Base-by-base conservation (phyloP, 306 rosid species). In the Parietaria judaica region DNA sequence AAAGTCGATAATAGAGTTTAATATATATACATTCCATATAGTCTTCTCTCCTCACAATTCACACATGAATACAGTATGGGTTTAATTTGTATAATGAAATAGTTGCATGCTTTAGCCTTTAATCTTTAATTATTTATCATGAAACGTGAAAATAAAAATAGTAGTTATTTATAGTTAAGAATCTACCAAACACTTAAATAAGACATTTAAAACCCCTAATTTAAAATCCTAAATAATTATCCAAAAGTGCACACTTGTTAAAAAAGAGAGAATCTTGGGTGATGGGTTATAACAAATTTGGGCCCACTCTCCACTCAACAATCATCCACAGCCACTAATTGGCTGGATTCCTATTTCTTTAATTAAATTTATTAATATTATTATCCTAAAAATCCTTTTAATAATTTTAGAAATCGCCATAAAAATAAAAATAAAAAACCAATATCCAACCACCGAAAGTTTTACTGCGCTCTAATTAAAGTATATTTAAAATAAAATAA, bases 281-380 rank as follows among this genome's bases (percentile, higher is more conserved):
- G 15, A n/a, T 49, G 53, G 13, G 53, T 49, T n/a, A 49, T 49
- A n/a, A 46, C 13, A 8, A 46, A 46, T 7, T 13, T 46, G 50
- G 9, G n/a, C 53, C 53, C 53, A 49, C 53, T n/a, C 4, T 5
- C 53, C 53, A 49, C 5, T 49, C 53, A 49, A 49, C n/a, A 49
- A 49, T 49, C 14, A 49, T 7, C 15, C 53, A 49, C 53, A 49
- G 53, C 53, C 53, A 49, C 53, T 49, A 49, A 49, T 49, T 49
- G 53, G 53, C 53, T 49, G 53, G 45, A 7, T 49, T n/a, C 13
- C 8, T 4, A 4, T 7, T n/a, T 49, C 15, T 49, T 49, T 49
- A 49, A 46, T 7, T 49, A n/a, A 11, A 7, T 49, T 4, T 49
- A 7, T n/a, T 49, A 49, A 7, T 49, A 7, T 49, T 49, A 4